Conservation (phyloP, 2,329 filamentous ascomycete genomes). For the Fusarium acutatum region DNA sequence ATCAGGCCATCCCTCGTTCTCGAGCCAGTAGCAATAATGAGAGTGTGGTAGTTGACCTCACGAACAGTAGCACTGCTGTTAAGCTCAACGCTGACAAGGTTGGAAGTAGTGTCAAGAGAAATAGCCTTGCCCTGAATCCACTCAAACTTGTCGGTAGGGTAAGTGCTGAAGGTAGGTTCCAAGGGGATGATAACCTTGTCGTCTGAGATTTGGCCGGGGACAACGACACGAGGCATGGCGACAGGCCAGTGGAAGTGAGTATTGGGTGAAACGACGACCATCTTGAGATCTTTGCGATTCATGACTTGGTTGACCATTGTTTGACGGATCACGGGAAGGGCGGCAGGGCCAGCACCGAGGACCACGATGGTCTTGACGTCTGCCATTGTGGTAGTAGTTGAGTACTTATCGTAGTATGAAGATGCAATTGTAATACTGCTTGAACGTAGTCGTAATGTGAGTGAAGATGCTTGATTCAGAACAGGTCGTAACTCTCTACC, state of each 20-base stretch:
- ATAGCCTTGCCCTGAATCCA: conserved; percentile 60
- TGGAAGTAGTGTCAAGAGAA: conserved; percentile 51
- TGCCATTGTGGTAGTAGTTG: conserved; percentile 14
- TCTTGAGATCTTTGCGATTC: conserved; percentile 51
- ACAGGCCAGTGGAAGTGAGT: conserved; percentile 60
- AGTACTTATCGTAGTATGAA: not conserved
- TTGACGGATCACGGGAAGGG: conserved; percentile 59
- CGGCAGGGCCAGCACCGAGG: conserved; percentile 58
- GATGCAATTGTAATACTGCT: not conserved
- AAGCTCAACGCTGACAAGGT: conserved; percentile 53
- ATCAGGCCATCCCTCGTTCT: conserved; percentile 54
- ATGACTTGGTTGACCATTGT: conserved; percentile 56
- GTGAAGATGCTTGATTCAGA: not conserved
- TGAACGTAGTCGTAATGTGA: not conserved
- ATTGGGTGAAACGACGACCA: conserved; percentile 58
- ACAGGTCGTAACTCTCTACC: not conserved
- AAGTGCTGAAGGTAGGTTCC: conserved; percentile 57
- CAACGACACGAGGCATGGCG: conserved; percentile 56
- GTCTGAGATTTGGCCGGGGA: conserved; percentile 57
- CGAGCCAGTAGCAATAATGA: conserved; percentile 65
- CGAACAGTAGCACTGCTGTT: conserved; percentile 45
- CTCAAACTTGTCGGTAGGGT: conserved; percentile 58
- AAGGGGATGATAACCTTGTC: conserved; percentile 47
- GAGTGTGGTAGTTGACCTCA: conserved; percentile 58
- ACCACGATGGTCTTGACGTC: conserved; percentile 55